Conservation (phyloP, 805 yeast genomes). For the Saturnispora halmiae region DNA sequence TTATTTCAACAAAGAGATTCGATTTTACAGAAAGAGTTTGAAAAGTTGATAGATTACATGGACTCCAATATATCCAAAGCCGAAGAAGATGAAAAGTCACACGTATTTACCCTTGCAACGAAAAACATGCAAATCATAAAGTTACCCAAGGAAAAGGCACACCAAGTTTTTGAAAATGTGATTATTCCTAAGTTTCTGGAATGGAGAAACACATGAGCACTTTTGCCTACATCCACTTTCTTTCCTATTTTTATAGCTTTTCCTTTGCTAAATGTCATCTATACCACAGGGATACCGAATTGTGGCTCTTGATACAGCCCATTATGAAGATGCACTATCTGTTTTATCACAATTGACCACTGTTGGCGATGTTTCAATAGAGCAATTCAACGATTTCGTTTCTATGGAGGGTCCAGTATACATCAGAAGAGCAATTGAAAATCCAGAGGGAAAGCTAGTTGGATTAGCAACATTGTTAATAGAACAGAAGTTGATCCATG, state of each 20-base stretch:
- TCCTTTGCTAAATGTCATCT: too few relatives aligned
- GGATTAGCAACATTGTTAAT: slow-evolving; percentile 78
- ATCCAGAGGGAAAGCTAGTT: slow-evolving; percentile 45
- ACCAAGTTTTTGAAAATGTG: too few relatives aligned
- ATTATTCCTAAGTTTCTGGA: too few relatives aligned
- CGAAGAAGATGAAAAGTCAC: too few relatives aligned
- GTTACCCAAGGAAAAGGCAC: too few relatives aligned
- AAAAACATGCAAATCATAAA: too few relatives aligned
- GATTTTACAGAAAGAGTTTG: neutral
- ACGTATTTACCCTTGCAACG: too few relatives aligned
- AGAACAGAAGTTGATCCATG: slow-evolving; percentile 78
- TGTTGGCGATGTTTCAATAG: slow-evolving; percentile 60
- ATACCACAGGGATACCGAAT: slow-evolving; percentile 6
- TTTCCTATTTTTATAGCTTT: too few relatives aligned
- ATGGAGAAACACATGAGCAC: too few relatives aligned
- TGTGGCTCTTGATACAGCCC: neutral
- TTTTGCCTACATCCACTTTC: too few relatives aligned
- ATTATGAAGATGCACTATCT: slow-evolving; percentile 26
- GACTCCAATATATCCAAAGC: too few relatives aligned
- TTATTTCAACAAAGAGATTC: slow-evolving; percentile 3
- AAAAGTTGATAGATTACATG: neutral
- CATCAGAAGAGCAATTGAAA: slow-evolving; percentile 59
- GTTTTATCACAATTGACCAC: slow-evolving; percentile 65
- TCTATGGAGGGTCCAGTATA: slow-evolving; percentile 57
- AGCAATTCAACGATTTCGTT: slow-evolving; percentile 42